phyloP scores from a whole-genome alignment of 257 asterid species.

The Plantago major region DNA sequence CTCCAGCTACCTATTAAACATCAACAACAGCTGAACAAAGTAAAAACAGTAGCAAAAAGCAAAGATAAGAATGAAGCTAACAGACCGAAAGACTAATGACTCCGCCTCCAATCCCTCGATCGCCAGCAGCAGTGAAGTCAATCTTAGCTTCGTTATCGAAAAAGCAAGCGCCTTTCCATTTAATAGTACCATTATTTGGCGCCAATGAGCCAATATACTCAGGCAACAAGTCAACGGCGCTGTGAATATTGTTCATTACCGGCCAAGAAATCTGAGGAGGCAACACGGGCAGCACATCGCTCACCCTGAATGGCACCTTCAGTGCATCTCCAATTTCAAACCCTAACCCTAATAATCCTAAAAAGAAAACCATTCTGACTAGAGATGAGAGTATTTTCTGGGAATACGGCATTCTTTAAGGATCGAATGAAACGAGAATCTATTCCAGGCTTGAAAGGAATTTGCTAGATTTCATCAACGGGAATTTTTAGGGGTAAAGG shows the following conservation, averaged over 20 bases:
- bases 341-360: constrained; percentile 31
- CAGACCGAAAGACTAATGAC: constrained; percentile 69
- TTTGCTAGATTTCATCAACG: constrained; percentile 20
- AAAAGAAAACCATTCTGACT: not conserved
- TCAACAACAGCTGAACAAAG: not conserved
- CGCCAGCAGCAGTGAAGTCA: constrained; percentile 60
- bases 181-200: constrained; percentile 74
- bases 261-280: constrained; percentile 96
- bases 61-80: constrained; percentile 3
- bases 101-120: constrained; percentile 86
- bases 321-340: constrained; percentile 58
- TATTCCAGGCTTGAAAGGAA: constrained; percentile 12
- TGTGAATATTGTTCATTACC: constrained; percentile 69
- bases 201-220: constrained; percentile 81
- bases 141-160: constrained; percentile 65
- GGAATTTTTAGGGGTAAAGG: constrained; percentile 21
- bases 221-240: constrained; percentile 89
- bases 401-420: constrained; percentile 20
- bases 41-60: not conserved
- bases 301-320: constrained; percentile 71
- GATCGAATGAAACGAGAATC: not conserved
- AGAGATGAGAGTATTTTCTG: constrained; percentile 24
- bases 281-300: constrained; percentile 84
- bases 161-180: constrained; percentile 94
- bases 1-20: no score